Evolutionary conservation across 176 grass and related monocot species (phyloP).

Genomic region (Oryza officinalis): DNA sequence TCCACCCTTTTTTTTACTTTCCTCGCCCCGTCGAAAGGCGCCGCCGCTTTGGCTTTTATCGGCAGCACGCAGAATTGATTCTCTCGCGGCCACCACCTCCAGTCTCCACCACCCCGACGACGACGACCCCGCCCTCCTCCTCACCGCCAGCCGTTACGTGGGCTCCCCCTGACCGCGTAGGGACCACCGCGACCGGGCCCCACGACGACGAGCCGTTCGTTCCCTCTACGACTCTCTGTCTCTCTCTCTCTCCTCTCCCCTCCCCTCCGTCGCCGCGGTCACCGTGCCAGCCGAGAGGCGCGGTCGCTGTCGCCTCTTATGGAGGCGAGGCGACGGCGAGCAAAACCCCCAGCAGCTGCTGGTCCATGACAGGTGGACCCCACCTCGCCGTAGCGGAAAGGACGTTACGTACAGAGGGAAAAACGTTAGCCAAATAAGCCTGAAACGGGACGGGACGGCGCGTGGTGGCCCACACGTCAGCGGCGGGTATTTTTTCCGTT

Average conservation of each 20-base stretch:
- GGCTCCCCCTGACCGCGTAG: neutral
- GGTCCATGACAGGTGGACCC: slow-evolving; percentile 10
- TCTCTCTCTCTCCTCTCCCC: too few species aligned
- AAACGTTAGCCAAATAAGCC: slow-evolving; percentile 15
- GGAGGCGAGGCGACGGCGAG: neutral
- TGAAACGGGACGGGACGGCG: neutral
- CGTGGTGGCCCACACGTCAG: slow-evolving; percentile 41
- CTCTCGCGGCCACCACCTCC: slow-evolving; percentile 1
- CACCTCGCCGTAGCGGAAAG: neutral
- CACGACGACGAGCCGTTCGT: slow-evolving; percentile 27
- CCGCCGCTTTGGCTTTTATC: neutral
- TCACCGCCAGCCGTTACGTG: neutral
- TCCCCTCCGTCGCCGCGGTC: neutral
- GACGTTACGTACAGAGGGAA: neutral
- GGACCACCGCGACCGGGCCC: slow-evolving; percentile 20
- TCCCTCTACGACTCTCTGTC: neutral
- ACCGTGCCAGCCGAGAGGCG: slow-evolving; percentile 29
- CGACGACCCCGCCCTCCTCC: slow-evolving; percentile 3
- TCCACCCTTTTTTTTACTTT: neutral
- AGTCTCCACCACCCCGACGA: neutral
- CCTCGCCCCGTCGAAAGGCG: slow-evolving; percentile 32
- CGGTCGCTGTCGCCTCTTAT: slow-evolving; percentile 33
- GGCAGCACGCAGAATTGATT: slow-evolving; percentile 50
- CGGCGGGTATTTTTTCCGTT: neutral
- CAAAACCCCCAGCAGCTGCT: neutral